Evolutionary conservation across 495 filamentous ascomycete genomes (phyloP).

Genomic region (Xylaria sp.): DNA sequence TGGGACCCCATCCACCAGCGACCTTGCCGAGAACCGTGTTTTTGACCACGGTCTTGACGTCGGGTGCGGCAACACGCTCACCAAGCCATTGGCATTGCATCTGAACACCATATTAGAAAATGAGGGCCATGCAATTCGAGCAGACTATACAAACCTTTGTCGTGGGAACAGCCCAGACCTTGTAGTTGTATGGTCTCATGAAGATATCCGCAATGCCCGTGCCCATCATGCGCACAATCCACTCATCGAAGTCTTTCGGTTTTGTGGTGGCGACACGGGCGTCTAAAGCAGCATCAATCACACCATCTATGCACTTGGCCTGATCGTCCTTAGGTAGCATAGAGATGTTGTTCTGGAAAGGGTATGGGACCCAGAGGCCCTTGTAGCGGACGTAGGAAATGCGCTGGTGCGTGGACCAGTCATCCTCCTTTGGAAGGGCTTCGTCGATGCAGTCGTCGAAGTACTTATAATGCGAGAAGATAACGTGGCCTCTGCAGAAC

Average conservation of each 20-base stretch:
- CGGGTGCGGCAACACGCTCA: conserved; percentile 96
- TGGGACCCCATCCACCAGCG: conserved; percentile 97
- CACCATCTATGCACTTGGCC: conserved; percentile 91
- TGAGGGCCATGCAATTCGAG: not conserved
- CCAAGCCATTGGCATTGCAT: conserved; percentile 99
- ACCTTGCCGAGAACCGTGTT: conserved; percentile 97
- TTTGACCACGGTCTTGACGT: conserved; percentile 92
- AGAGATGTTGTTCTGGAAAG: conserved; percentile 99
- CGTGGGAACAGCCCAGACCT: conserved; percentile 99
- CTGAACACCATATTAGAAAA: conserved; percentile 52
- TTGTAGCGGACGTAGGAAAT: conserved; percentile 99
- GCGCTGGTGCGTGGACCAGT: conserved; percentile 98
- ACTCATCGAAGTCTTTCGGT: conserved; percentile 96
- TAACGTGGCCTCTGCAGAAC: conserved; percentile 77
- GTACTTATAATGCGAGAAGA: conserved; percentile 99
- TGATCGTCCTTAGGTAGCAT: conserved; percentile 98
- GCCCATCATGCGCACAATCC: conserved; percentile 95
- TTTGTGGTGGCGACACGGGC: conserved; percentile 85
- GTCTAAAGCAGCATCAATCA: conserved; percentile 94
- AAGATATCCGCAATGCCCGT: conserved; percentile 91
- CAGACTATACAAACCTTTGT: conserved; percentile 73
- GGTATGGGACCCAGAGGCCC: conserved; percentile 94
- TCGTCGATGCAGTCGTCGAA: conserved; percentile 99
- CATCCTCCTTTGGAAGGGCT: conserved; percentile 87
- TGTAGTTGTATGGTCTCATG: conserved; percentile 99